Evolutionary conservation across 306 rosid genomes (phyloP).

Genomic region (Bauhinia variegata): DNA sequence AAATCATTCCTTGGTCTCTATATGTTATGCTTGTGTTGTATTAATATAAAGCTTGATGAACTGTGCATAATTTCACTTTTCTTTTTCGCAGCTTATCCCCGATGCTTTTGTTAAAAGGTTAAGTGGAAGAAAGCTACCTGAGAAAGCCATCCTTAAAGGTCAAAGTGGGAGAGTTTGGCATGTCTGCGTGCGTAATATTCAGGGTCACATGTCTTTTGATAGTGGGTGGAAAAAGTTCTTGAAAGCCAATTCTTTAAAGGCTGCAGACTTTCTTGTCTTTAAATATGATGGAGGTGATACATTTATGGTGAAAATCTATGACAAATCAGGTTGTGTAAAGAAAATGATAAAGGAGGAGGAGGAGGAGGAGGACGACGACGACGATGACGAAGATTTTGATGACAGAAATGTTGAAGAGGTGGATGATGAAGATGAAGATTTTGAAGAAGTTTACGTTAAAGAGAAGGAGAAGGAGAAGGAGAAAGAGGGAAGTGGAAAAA

Average conservation of each 20-base stretch:
- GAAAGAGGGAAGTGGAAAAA: not conserved
- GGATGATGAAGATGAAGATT: not conserved
- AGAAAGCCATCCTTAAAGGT: conserved; percentile 3
- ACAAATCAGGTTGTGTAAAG: not conserved
- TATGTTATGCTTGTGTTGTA: too few species aligned
- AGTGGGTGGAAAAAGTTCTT: not conserved
- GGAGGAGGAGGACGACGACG: not conserved
- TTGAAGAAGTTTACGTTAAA: not conserved
- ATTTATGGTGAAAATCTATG: not conserved
- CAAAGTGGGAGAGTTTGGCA: not conserved
- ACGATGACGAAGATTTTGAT: too few species aligned
- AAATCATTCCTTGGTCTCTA: too few species aligned
- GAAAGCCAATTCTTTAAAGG: not conserved
- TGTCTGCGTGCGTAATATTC: not conserved
- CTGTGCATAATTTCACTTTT: not conserved
- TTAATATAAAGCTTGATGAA: too few species aligned
- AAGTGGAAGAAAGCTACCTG: not conserved
- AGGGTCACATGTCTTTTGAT: not conserved
- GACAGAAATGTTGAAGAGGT: not conserved
- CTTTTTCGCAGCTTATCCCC: not conserved
- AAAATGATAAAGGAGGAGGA: too few species aligned
- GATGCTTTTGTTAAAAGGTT: not conserved
- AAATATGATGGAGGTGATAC: not conserved
- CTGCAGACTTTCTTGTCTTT: not conserved
- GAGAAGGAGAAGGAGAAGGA: too few species aligned